Base-by-base conservation (phyloP, 2,329 filamentous ascomycete genomes). In the Teratosphaeriaceae sp. region DNA sequence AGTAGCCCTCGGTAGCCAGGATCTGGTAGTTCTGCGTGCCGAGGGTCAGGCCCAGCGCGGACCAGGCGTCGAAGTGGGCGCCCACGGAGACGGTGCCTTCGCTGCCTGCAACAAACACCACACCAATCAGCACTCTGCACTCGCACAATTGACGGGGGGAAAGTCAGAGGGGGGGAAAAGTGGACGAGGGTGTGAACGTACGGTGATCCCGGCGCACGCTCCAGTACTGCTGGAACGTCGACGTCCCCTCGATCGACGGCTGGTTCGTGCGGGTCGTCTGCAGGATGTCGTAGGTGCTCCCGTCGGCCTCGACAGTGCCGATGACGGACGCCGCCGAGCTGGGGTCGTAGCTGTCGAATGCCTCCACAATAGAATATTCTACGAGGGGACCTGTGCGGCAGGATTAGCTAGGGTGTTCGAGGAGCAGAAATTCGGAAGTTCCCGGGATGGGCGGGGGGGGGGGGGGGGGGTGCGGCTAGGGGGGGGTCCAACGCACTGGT, bases 341-440 rank as follows among this genome's bases (percentile, higher is more conserved):
- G n/a, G n/a, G 30, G 9, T 9, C 20, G 9, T 11, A 20, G 6
- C 30, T 16, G 7, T 16, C 18, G 9, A 69, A 73, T 7, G 67
- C 60, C 46, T 79, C 76, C 50, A 79, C 66, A 44, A 79, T 71
- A 63, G 78, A 79, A 63, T 78, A 78, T 52, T 79, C 76, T 54
- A 78, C 66, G n/a, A n/a, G n/a, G n/a, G n/a, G n/a, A n/a, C n/a
- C n/a, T n/a, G n/a, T n/a, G n/a, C n/a, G n/a, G n/a, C n/a, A n/a
- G n/a, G n/a, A n/a, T n/a, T n/a, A n/a, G n/a, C n/a, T n/a, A n/a
- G n/a, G n/a, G n/a, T n/a, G n/a, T n/a, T n/a, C n/a, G n/a, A n/a
- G n/a, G n/a, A n/a, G n/a, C n/a, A n/a, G n/a, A n/a, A n/a, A n/a
- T n/a, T n/a, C n/a, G n/a, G n/a, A n/a, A n/a, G n/a, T n/a, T n/a